Base-by-base conservation (phyloP, 148 eudicot species). In the Fallopia convolvulus region DNA sequence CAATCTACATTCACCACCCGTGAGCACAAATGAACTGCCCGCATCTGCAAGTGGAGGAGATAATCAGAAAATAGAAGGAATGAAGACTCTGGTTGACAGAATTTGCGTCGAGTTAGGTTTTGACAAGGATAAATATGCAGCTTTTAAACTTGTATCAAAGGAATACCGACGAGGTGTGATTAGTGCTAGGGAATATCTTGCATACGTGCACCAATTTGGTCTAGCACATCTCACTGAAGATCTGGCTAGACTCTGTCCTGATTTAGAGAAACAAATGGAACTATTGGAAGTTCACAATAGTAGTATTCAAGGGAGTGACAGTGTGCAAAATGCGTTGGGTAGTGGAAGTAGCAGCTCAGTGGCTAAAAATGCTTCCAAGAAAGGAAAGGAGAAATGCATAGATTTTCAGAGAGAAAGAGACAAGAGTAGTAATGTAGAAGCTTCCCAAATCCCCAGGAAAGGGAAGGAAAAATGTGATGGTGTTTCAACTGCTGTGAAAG, bases 161-260 rank as follows among this genome's bases (percentile, higher is more conserved):
- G 89, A 91, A 83, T 91, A 87, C 79, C 88, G 94, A 1, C 86
- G 86, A 77, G 92, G 93, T 70, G 76, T 83, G 72, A 88, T 93
- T 63, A 92, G 87, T 73, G 88, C 90, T 2, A 85, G 73, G 53
- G 87, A 87, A 55, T 93, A 90, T 75, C 83, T 93, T 39, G 83
- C 82, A 4, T 84, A 83, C 70, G 90, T 89, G 81, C 84, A 89
- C 58, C 97, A 90, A 84, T 93, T 90, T 83, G 90, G 93, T 61
- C 86, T 93, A 83, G 84, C 89, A 47, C 92, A 91, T 85, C 93
- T 93, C 80, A 83, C 90, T 75, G 80, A 68, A 49, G 97, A 93
- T 78, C 77, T 90, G 87, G 97, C 98, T 79, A 83, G 86, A 41
- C 90, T 93, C 26, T 88, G 89, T 46, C 97, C 98, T 74, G 92